These are phyloP conservation scores for Panicum hallii DNA, from an alignment of 202 grass and related monocot species.

Conservation along the genomic window DNA sequence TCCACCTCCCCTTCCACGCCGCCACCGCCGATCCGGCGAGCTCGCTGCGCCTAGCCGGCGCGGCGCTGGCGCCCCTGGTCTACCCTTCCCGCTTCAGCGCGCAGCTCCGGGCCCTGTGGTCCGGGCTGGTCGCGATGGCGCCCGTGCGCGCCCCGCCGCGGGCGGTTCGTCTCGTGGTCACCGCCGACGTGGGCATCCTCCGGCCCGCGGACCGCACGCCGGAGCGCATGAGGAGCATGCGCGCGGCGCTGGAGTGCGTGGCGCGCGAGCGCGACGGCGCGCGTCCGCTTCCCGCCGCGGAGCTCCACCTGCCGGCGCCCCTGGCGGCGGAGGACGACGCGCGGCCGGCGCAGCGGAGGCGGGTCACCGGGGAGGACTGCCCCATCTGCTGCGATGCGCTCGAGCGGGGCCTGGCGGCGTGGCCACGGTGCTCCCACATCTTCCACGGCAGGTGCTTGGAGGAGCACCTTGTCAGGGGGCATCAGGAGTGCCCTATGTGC, in stretches of 20 bases:
- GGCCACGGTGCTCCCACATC: conserved; percentile 10
- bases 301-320: background rate
- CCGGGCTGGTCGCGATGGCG: background rate
- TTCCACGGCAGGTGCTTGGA: conserved; percentile 6
- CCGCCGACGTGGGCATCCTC: conserved; percentile 14
- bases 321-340: background rate
- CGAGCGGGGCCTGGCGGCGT: background rate
- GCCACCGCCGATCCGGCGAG: background rate
- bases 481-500: background rate
- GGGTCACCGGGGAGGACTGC: background rate
- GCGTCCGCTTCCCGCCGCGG: background rate
- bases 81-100: background rate
- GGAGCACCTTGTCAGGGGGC: background rate
- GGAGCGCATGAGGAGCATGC: background rate
- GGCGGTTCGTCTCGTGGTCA: background rate
- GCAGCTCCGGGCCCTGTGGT: background rate
- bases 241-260: background rate
- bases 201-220: background rate
- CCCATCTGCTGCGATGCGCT: background rate
- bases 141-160: background rate
- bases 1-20: background rate
- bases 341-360: background rate
- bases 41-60: background rate
- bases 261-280: background rate
- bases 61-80: background rate